Conservation (phyloP, 495 filamentous ascomycete genomes). For the Xylaria castorea region DNA sequence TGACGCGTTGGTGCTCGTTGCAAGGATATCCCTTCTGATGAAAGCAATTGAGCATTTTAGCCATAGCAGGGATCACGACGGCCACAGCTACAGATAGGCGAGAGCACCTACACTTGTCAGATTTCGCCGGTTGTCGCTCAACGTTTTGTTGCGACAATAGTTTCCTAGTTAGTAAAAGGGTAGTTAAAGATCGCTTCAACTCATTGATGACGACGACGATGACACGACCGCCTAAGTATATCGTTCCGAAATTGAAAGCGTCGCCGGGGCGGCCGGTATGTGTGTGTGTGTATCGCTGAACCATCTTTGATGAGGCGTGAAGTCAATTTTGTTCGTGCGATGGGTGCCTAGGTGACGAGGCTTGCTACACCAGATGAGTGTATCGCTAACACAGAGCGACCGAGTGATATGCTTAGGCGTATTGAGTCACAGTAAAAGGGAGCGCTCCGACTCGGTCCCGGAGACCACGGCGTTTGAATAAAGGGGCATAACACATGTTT, state of each 20-base stretch:
- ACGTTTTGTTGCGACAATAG: neutral
- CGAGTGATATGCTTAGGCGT: neutral
- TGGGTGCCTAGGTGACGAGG: constrained; percentile 2
- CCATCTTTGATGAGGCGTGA: neutral
- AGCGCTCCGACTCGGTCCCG: constrained; percentile 5
- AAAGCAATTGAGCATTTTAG: neutral
- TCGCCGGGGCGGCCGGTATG: neutral
- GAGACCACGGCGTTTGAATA: constrained; percentile 6
- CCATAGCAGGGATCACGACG: neutral
- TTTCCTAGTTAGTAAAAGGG: neutral
- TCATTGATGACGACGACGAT: neutral
- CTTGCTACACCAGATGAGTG: neutral
- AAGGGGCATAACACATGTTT: constrained; percentile 15
- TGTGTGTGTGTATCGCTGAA: too few species aligned
- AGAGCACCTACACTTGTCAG: neutral
- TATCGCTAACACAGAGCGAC: neutral
- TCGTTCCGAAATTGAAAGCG: neutral
- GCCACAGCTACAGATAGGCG: neutral
- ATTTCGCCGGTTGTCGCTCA: neutral
- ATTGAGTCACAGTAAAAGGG: neutral
- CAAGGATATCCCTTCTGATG: neutral
- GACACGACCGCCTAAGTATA: neutral
- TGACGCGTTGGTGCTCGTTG: neutral
- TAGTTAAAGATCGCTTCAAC: neutral
- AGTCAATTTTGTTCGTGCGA: neutral